Conservation (phyloP, 805 yeast genomes). For the Wickerhamiella australiensis region DNA sequence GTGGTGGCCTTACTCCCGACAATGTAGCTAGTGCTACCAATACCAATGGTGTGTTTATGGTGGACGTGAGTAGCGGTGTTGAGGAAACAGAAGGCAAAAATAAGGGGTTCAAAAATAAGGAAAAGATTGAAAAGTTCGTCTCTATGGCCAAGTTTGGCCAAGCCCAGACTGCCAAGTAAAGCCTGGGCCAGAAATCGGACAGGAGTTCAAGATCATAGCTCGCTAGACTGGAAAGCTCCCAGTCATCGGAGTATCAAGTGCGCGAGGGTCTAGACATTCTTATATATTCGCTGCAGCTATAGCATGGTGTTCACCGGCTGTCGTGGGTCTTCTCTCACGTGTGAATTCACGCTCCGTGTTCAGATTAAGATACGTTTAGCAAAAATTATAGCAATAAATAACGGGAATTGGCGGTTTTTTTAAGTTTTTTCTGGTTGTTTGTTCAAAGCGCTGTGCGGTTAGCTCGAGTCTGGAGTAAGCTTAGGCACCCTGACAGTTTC, state of each 20-base stretch:
- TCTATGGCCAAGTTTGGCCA: slow-evolving; percentile 33
- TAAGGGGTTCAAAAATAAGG: slow-evolving; percentile 42
- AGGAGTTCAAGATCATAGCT: too few species aligned
- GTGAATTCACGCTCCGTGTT: too few species aligned
- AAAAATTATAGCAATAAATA: slow-evolving; percentile 1
- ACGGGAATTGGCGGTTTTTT: neutral
- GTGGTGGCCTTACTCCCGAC: slow-evolving; percentile 78
- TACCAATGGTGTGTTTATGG: slow-evolving; percentile 60
- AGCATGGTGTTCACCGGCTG: neutral
- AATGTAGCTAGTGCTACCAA: slow-evolving; percentile 48
- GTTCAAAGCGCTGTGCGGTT: too few species aligned
- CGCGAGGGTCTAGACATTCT: too few species aligned
- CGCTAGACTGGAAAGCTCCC: too few species aligned
- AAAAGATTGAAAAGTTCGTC: slow-evolving; percentile 51
- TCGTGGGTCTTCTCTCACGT: too few species aligned
- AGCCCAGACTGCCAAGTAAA: too few species aligned
- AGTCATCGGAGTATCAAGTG: too few species aligned
- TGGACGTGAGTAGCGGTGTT: slow-evolving; percentile 92
- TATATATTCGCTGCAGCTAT: neutral
- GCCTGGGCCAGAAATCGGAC: too few species aligned
- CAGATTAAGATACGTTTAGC: neutral
- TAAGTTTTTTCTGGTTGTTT: too few species aligned
- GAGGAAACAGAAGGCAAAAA: slow-evolving; percentile 50
- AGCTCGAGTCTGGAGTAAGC: too few species aligned
- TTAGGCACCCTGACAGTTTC: too few species aligned